These are phyloP conservation scores for Oidiodendron maius DNA, from an alignment of 495 filamentous ascomycete genomes.

Conservation along the genomic window DNA sequence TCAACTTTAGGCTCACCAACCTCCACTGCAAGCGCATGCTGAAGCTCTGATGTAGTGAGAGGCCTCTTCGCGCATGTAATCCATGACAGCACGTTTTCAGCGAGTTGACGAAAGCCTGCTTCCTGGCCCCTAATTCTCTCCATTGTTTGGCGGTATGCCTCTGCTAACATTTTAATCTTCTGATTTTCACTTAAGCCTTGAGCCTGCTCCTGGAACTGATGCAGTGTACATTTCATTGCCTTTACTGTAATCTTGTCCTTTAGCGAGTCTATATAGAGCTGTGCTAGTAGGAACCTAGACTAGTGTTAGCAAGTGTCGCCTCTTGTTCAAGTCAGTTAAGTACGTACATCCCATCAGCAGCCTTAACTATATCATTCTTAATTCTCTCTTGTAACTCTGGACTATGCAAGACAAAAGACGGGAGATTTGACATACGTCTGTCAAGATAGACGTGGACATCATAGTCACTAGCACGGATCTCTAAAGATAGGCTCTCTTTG, in stretches of 20 bases:
- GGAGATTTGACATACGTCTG: conserved; percentile 19
- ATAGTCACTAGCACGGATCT: conserved; percentile 30
- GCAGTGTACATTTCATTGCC: not conserved
- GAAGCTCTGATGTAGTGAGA: conserved; percentile 23
- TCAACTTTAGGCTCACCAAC: conserved; percentile 19
- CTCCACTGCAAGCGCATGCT: conserved; percentile 28
- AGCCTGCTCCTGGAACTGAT: not conserved
- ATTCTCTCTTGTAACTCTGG: conserved; percentile 28
- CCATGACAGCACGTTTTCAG: not conserved
- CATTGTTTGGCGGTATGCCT: not conserved
- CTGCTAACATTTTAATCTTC: not conserved
- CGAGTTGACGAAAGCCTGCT: not conserved
- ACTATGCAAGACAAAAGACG: conserved; percentile 12
- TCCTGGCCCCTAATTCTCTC: not conserved
- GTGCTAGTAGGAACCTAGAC: conserved; percentile 8
- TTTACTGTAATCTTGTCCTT: conserved; percentile 1
- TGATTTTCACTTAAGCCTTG: conserved; percentile 4
- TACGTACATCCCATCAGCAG: conserved; percentile 36
- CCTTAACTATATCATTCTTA: conserved; percentile 22
- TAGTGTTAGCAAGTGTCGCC: conserved; percentile 5
- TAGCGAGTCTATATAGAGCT: conserved; percentile 2
- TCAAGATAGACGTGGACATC: conserved; percentile 31
- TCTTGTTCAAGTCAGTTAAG: conserved; percentile 9
- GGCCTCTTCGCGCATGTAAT: too few species aligned
- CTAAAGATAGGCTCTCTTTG: conserved; percentile 16